phyloP scores from a whole-genome alignment of 805 yeast genomes.

The Ogataea haglerorum region DNA sequence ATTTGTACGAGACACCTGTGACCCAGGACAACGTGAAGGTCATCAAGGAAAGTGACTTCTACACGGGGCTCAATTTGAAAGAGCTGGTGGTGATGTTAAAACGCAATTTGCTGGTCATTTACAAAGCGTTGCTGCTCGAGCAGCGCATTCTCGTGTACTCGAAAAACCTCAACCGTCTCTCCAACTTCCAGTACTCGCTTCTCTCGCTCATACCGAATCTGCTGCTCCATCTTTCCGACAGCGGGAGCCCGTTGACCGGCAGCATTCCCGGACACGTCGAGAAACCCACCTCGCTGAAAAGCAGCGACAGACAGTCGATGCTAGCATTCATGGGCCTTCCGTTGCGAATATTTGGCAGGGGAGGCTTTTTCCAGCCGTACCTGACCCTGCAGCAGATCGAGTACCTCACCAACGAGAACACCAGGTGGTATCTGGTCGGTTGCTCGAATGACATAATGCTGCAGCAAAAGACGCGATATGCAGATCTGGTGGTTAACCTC shows the following conservation, averaged over 20 bases:
- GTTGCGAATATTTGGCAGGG: conserved; percentile 76
- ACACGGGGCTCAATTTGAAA: conserved; percentile 71
- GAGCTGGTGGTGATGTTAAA: conserved; percentile 59
- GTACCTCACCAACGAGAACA: conserved; percentile 54
- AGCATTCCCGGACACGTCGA: conserved; percentile 48
- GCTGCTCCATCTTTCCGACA: conserved; percentile 65
- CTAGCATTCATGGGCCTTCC: conserved; percentile 85
- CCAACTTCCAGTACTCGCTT: conserved; percentile 79
- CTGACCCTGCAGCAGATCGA: conserved; percentile 90
- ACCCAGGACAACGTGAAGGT: conserved; percentile 23
- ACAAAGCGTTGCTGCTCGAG: conserved; percentile 78
- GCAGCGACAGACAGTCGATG: conserved; percentile 76
- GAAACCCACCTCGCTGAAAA: conserved; percentile 64
- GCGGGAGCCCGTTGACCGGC: conserved; percentile 70
- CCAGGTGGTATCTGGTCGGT: conserved; percentile 73
- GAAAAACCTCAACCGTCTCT: conserved; percentile 72
- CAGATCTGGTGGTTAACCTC: conserved; percentile 71
- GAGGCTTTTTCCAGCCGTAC: conserved; percentile 89
- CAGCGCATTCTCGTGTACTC: conserved; percentile 73
- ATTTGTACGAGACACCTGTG: conserved; percentile 23
- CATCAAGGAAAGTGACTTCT: conserved; percentile 55
- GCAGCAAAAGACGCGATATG: conserved; percentile 55
- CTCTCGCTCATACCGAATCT: conserved; percentile 82
- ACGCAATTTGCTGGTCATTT: conserved; percentile 55
- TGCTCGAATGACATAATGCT: conserved; percentile 81